Evolutionary conservation across 78 protist species (phyloP), one percentile per base, ranked within the genome.

Genomic region (Emiliania huxleyi): DNA sequence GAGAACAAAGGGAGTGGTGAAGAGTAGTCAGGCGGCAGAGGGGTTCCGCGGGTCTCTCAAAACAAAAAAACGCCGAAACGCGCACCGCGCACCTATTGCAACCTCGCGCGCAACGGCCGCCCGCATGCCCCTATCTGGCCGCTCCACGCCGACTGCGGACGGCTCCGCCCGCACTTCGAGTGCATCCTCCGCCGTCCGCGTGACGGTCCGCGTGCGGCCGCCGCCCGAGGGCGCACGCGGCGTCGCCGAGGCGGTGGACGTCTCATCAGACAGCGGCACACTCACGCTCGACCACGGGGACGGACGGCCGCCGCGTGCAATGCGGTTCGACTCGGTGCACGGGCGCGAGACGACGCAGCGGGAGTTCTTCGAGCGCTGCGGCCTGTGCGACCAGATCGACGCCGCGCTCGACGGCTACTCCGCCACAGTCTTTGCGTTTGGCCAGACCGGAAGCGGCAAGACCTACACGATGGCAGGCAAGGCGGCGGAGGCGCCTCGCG

Each of bases 381-480:
- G 81, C 18, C 2, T 42, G 37, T 8, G 21, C 46, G 87, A 38
- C n/a, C 26, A 40, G n/a, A 2, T 77, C 37, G 87, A 42, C 46
- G 45, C 87, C 11, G 87, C 87, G 46, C 87, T 77, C 37, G 46
- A 40, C 87, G 93, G 93, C 37, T 90, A 90, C 79, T 8, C 93
- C 29, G 0, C 93, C 11, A 69, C 93, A 0, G 88, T 90, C 48
- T 75, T 90, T 25, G 93, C 93, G 25, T 90, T 26, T 33, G 93
- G 93, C 29, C 93, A 90, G 77, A 90, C 93, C 29, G 93, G 93
- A 40, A 5, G 55, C 19, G 93, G 93, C 21, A 90, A 90, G 79
- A 90, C 93, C 37, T 90, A 79, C 93, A 90, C 93, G 21, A 43
- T 90, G 25, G 1, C 93, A 5, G 93, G 93, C 73, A 12, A 6